These are phyloP conservation scores for Avena insularis DNA, from an alignment of 176 grass and related monocot genomes.

Conservation along the genomic window DNA sequence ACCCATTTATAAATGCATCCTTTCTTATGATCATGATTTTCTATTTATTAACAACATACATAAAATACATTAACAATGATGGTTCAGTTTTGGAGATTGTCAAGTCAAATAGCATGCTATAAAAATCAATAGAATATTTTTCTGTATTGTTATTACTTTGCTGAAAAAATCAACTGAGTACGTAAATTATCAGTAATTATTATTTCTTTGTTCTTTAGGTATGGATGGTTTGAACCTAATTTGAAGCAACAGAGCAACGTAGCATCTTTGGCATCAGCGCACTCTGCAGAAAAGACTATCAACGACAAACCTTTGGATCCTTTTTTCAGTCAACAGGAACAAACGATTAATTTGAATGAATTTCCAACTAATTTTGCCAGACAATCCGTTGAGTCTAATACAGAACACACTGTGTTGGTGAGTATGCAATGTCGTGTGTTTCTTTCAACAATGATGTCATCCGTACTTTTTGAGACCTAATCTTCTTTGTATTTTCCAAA, in stretches of 20 bases:
- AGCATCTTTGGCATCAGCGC: conserved; percentile 31
- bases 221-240: conserved; percentile 77
- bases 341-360: conserved; percentile 24
- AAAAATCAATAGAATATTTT: neutral
- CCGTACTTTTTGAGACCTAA: conserved; percentile 21
- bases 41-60: neutral
- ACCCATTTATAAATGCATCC: neutral
- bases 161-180: neutral
- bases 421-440: conserved; percentile 30
- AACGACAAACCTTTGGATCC: conserved; percentile 32
- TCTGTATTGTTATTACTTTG: neutral
- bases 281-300: conserved; percentile 43
- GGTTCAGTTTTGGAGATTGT: neutral
- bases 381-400: conserved; percentile 35
- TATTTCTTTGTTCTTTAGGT: conserved; percentile 56
- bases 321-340: conserved; percentile 48
- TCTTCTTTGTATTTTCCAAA: conserved; percentile 36
- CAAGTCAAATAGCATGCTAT: neutral
- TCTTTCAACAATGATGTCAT: conserved; percentile 27
- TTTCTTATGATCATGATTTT: conserved; percentile 16
- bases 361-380: conserved; percentile 50
- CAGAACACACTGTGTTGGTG: conserved; percentile 47
- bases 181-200: neutral
- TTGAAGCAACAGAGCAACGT: conserved; percentile 37
- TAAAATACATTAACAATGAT: neutral